Conservation (phyloP, 768 basidiomycete genomes). For the Pleurotus giganteus region DNA sequence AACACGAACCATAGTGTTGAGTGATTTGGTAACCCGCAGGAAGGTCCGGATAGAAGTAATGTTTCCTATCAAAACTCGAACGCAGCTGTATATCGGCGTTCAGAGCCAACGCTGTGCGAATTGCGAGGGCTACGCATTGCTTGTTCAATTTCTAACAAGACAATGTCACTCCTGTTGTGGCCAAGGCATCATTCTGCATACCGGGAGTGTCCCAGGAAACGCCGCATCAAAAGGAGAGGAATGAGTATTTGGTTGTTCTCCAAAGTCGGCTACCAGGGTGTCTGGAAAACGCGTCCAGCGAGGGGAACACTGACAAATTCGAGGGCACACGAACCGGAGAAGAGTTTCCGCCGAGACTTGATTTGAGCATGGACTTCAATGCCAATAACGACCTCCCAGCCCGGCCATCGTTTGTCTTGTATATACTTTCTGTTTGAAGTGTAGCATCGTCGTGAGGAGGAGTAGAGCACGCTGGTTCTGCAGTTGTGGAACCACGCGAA, state of each 20-base stretch:
- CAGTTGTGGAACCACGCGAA: slow-evolving; percentile 2
- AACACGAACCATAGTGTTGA: slow-evolving; percentile 75
- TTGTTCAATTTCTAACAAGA: slow-evolving; percentile 52
- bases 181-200: slow-evolving; percentile 33
- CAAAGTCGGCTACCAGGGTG: slow-evolving; percentile 36
- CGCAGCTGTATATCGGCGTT: slow-evolving; percentile 57
- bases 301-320: not conserved
- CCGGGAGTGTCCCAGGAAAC: slow-evolving; percentile 91
- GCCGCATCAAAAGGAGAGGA: slow-evolving; percentile 84
- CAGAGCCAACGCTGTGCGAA: slow-evolving; percentile 81
- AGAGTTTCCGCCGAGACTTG: slow-evolving; percentile 83
- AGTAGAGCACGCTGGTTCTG: not conserved
- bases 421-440: slow-evolving; percentile 30
- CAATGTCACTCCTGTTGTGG: not conserved
- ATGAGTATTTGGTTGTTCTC: slow-evolving; percentile 64
- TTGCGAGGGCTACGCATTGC: slow-evolving; percentile 73
- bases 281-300: slow-evolving; percentile 22
- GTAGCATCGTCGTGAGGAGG: slow-evolving; percentile 21
- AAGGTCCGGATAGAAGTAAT: slow-evolving; percentile 96
- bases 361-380: slow-evolving; percentile 97
- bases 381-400: slow-evolving; percentile 89
- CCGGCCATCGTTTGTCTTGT: slow-evolving; percentile 64
- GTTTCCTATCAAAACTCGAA: slow-evolving; percentile 94
- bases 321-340: slow-evolving; percentile 49
- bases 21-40: slow-evolving; percentile 97